Conservation (phyloP, 2,329 filamentous ascomycete genomes). For the Juglanconis oblonga region DNA sequence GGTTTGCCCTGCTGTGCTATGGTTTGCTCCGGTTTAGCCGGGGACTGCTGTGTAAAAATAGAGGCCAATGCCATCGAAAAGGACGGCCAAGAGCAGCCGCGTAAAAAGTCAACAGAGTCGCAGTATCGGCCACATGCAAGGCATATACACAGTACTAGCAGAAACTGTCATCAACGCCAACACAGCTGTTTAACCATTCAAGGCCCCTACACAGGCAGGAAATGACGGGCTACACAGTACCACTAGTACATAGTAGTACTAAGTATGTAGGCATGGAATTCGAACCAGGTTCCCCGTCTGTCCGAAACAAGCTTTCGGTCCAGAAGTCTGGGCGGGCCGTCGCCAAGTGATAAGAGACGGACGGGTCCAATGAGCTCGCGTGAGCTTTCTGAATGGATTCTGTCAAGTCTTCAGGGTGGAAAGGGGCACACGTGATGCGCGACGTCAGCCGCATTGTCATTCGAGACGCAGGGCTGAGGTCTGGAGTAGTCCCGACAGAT, state of each 20-base stretch:
- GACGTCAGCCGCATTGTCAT: constrained; percentile 1
- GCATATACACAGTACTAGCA: too few relatives aligned
- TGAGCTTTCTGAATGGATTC: constrained; percentile 14
- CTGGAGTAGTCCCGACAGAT: not conserved
- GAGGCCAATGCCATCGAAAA: too few relatives aligned
- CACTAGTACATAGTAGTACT: not conserved
- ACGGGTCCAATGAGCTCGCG: constrained; percentile 14
- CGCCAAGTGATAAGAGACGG: constrained; percentile 18
- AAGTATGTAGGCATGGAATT: not conserved
- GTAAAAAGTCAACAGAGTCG: too few relatives aligned
- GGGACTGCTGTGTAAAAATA: too few relatives aligned
- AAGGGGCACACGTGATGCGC: constrained; percentile 6
- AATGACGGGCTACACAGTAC: too few relatives aligned
- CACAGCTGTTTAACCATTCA: too few relatives aligned
- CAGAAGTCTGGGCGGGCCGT: constrained; percentile 3
- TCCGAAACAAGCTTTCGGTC: constrained; percentile 13
- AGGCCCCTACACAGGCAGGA: too few relatives aligned
- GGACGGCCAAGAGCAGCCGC: too few relatives aligned
- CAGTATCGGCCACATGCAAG: too few relatives aligned
- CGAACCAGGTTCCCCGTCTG: constrained; percentile 7
- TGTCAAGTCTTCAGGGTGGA: constrained; percentile 16
- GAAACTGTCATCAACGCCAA: too few relatives aligned
- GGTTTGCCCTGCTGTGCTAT: not conserved
- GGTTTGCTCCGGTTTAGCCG: not conserved
- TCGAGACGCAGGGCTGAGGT: not conserved